Base-by-base conservation (phyloP, 1,284 basidiomycete species). In the Fomes fomentarius region DNA sequence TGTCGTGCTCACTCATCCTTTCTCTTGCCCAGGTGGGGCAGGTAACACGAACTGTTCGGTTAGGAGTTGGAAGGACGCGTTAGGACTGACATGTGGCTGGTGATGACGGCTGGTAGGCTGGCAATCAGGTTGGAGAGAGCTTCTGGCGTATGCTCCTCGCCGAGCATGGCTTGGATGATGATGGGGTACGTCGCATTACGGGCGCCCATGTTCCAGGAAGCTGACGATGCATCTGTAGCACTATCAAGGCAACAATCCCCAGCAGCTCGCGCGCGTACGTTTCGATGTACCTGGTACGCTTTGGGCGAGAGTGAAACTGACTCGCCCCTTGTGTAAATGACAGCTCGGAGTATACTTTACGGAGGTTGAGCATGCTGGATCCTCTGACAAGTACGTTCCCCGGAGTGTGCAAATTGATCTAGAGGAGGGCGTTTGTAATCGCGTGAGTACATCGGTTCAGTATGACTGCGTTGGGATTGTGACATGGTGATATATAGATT, bases 361-460 rank as follows among this genome's bases (percentile, higher is more conserved):
- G 2, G 87, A 90, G 64, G 73, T 91, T 12, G 75, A 81, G 2
- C 34, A 57, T 25, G 64, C 69, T 7, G 73, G 71, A 19, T 69
- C 71, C 0, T 66, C 70, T 9, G 73, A 80, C 52, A 91, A 89
- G 74, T 96, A 93, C 63, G 93, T 98, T n/a, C 95, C 95, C n/a
- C 84, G 95, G 50, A 94, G 92, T 62, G 84, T 96, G 30, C 91
- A 95, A 68, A 76, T 98, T 65, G 95, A 98, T 76, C 77, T 98
- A 48, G 95, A 98, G 72, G 79, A 87, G n/a, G 92, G 93, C 26
- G 96, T 97, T 15, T 88, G 91, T 68, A 87, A 96, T 66, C 82
- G 80, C 54, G 89, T 91, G 56, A 47, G 69, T 62, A 34, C 12
- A 19, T 11, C 14, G 24, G 22, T n/a, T 37, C 8, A 24, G 3